Conservation (phyloP, 352 stramenopile genomes). For the Phytophthora pisi region DNA sequence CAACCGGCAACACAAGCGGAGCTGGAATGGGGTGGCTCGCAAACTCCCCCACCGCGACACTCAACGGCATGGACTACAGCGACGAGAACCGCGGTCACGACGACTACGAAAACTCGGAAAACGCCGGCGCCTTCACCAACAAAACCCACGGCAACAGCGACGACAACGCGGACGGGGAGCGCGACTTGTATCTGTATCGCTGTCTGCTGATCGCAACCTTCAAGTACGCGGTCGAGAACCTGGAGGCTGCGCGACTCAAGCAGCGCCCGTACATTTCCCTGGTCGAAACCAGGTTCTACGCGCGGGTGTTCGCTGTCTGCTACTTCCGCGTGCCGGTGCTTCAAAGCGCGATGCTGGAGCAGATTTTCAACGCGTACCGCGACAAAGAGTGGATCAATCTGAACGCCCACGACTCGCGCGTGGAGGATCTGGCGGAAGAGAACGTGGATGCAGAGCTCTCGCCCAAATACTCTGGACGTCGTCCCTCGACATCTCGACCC, state of each 20-base stretch:
- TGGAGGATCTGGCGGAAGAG: conserved; percentile 33
- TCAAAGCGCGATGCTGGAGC: conserved; percentile 56
- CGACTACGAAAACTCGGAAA: conserved; percentile 30
- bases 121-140: conserved; percentile 13
- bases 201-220: conserved; percentile 79
- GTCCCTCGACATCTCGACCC: conserved; percentile 47
- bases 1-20: conserved; percentile 14
- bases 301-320: conserved; percentile 70
- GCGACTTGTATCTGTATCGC: conserved; percentile 67
- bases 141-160: conserved; percentile 23
- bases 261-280: conserved; percentile 61
- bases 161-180: conserved; percentile 48
- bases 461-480: conserved; percentile 24
- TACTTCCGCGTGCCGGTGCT: conserved; percentile 70
- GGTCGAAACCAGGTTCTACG: conserved; percentile 65
- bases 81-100: conserved; percentile 11
- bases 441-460: not conserved
- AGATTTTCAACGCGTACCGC: conserved; percentile 58
- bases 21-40: conserved; percentile 33
- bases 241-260: conserved; percentile 51
- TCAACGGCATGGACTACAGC: conserved; percentile 30
- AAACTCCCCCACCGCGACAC: conserved; percentile 36
- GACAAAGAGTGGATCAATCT: conserved; percentile 59
- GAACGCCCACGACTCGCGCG: conserved; percentile 26
- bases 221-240: conserved; percentile 70